Evolutionary conservation across 768 basidiomycete genomes (phyloP), one percentile per base, ranked within the genome.

Genomic region (Fomitopsis serialis): DNA sequence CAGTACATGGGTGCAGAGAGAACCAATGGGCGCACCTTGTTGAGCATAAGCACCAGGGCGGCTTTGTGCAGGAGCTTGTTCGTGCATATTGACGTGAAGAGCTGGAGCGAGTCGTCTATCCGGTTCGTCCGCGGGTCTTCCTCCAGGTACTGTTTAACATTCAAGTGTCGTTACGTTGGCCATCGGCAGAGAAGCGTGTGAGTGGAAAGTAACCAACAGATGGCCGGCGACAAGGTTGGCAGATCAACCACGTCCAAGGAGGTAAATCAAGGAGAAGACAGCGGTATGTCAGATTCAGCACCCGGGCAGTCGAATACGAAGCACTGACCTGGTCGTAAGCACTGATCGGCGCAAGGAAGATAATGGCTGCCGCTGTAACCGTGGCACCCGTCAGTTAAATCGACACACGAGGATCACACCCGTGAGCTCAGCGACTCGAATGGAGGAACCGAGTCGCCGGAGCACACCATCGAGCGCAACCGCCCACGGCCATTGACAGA

Each of bases 271-370:
- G n/a, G 19, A 43, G 8, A 22, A 21, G 42, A 32, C 12, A 36
- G 15, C 12, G 32, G 19, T 29, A 48, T 10, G 34, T 23, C 45
- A 21, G 45, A 19, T 27, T 23, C 21, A 27, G 17, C 29, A 24
- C 46, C 7, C 12, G 46, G 21, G 13, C 34, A 12, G 48, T 22
- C 15, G 48, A 10, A 19, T 12, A 45, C 2, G 24, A 5, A 5
- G 29, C 13, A 54, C 72, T 57, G 63, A 83, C 87, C 80, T 92
- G 89, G 74, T 92, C 89, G 65, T 89, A 92, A 37, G 90, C 90
- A 61, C 87, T 88, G 57, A 92, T 85, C 37, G 90, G 90, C 48
- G 88, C 90, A 47, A 92, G 72, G 68, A 92, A 92, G 67, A 92
- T 92, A 63, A 92, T 84, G 29, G 90, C 89, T 42, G 86, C 84